Evolutionary conservation across 202 grass and related monocot genomes (phyloP), one percentile per base, ranked within the genome.

Genomic region (Setaria italica): DNA sequence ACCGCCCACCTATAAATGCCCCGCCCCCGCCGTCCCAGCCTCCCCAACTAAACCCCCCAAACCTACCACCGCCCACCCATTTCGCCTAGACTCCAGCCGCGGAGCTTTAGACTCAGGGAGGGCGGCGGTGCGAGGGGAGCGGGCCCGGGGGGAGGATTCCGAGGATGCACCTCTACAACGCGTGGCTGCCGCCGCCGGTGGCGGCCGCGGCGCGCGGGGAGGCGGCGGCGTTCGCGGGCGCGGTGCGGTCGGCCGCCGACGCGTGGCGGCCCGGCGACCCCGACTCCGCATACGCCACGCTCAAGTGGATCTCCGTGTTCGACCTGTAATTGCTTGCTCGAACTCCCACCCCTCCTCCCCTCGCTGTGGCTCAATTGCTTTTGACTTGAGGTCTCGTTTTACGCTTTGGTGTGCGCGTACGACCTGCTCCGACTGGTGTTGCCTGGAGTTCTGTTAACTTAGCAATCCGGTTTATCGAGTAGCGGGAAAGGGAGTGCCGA

Each of bases 261-360:
- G 70, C 86, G 82, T 98, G 95, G 95, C 80, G 54, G 11, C 84
- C 76, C 51, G 76, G 20, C 13, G 86, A 94, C 62, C 86, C 91
- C 13, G 91, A 94, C 56, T 94, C 95, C 39, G 93, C 94, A 43
- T 98, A 94, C 70, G 72, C 91, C 79, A 98, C 95, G 56, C 93
- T 98, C 86, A 94, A 98, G 85, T 95, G 93, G 95, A 98, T 98
- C 88, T 90, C 95, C 85, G 71, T 95, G 32, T 86, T 98, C 81
- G 90, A 94, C 80, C 79, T 95, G 95, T 98, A 82, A 95, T 83
- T 48, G 32, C 25, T 7, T 2, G 51, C 33, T 57, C 62, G 0
- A 20, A 6, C 30, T 62, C 62, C 75, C 88, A 11, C 32, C 19
- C 7, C 20, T 34, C 10, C 11, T 19, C 7, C 16, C n/a, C 20